Conservation (phyloP, 2,329 filamentous ascomycete species). For the Aspergillus carbonarius region DNA sequence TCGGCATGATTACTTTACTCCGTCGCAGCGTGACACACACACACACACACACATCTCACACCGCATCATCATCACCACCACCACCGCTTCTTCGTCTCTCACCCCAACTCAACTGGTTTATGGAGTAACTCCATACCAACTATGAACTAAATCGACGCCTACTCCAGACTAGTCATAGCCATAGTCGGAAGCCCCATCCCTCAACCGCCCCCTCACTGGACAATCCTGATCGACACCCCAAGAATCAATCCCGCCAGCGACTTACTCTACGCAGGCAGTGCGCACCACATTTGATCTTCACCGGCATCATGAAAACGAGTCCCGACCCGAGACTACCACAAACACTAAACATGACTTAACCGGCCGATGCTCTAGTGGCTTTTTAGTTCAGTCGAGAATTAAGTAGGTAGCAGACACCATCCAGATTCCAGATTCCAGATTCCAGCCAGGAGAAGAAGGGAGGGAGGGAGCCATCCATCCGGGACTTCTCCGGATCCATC, state of each 20-base stretch:
- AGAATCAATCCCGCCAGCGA: not conserved
- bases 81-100: not conserved
- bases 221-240: slow-evolving; percentile 2
- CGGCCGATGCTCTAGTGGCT: too few relatives aligned
- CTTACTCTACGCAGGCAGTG: not conserved
- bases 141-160: not conserved
- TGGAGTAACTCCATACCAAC: not conserved
- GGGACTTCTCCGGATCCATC: not conserved
- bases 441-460: not conserved
- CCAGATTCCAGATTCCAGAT: too few relatives aligned
- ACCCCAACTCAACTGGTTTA: not conserved
- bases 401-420: too few relatives aligned
- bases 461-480: not conserved
- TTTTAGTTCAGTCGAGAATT: not conserved
- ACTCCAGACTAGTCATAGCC: not conserved
- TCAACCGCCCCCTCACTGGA: not conserved
- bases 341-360: too few relatives aligned
- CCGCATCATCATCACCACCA: not conserved
- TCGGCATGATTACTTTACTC: not conserved
- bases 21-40: not conserved
- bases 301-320: slow-evolving; percentile 2
- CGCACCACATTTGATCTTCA: not conserved
- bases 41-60: not conserved
- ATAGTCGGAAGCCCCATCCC: not conserved
- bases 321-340: not conserved